Percentiles rank a stretch among this genome's conserved stretches.
phyloP scores from a whole-genome alignment of 2,329 filamentous ascomycete species.

The Laburnicola sp. region DNA sequence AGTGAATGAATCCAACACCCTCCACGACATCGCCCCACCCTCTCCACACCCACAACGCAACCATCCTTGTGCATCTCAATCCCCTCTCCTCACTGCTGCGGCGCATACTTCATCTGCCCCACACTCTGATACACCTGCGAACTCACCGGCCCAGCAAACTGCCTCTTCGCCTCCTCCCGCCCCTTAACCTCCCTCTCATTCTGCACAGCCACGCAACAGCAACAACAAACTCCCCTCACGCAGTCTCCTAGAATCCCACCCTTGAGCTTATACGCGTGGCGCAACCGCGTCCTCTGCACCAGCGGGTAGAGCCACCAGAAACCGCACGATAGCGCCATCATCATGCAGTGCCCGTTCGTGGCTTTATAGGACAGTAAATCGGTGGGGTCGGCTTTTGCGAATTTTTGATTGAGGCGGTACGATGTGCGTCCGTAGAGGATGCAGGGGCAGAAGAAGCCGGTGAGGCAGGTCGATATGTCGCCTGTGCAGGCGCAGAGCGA shows the following conservation, averaged over 20 bases:
- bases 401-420: constrained; percentile 47
- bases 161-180: constrained; percentile 48
- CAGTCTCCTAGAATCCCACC: constrained; percentile 44
- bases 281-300: constrained; percentile 45
- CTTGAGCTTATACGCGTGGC: constrained; percentile 49
- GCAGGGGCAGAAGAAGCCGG: constrained; percentile 50
- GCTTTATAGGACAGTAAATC: constrained; percentile 44
- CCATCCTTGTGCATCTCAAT: neutral
- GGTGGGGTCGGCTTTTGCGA: constrained; percentile 44
- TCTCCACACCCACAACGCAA: neutral
- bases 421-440: constrained; percentile 50
- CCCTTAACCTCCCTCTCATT: constrained; percentile 51
- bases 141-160: constrained; percentile 45
- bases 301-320: constrained; percentile 46
- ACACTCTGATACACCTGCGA: constrained; percentile 35
- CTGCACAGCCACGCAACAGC: constrained; percentile 48
- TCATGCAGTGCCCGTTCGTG: constrained; percentile 47
- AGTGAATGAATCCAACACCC: neutral
- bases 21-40: neutral
- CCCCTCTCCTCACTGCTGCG: constrained; percentile 29
- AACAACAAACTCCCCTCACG: constrained; percentile 45
- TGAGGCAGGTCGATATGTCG: constrained; percentile 44
- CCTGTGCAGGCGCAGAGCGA: constrained; percentile 40
- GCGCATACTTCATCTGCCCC: constrained; percentile 41
- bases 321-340: constrained; percentile 44